Evolutionary conservation across 495 filamentous ascomycete species (phyloP).

Genomic region (Penicillium nucicola): DNA sequence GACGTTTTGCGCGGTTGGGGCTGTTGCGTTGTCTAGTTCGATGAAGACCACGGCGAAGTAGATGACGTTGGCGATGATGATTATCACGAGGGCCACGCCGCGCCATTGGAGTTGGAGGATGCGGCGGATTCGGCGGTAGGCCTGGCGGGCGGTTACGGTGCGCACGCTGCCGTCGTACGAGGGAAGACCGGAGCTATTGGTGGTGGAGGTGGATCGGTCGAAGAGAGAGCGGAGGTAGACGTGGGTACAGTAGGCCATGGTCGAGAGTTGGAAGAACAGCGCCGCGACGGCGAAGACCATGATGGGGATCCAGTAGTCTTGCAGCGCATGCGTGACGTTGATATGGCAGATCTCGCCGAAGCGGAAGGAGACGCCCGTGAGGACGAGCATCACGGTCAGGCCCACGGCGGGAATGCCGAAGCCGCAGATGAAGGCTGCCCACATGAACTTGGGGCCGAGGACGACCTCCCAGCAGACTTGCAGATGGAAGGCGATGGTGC

Average conservation of each 20-base stretch:
- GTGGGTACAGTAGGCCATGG: conserved; percentile 90
- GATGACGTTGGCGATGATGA: conserved; percentile 85
- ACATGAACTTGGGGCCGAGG: conserved; percentile 87
- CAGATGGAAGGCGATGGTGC: conserved; percentile 87
- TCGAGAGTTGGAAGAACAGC: conserved; percentile 76
- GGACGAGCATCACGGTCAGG: conserved; percentile 66
- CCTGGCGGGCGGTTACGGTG: conserved; percentile 81
- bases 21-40: conserved; percentile 68
- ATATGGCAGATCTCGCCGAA: conserved; percentile 92
- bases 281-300: conserved; percentile 74
- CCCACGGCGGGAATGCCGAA: conserved; percentile 79
- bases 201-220: conserved; percentile 54
- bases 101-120: conserved; percentile 95
- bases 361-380: conserved; percentile 91
- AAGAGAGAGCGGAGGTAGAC: conserved; percentile 85
- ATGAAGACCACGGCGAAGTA: conserved; percentile 91
- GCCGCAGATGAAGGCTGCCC: conserved; percentile 72
- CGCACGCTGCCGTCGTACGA: conserved; percentile 77
- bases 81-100: conserved; percentile 77
- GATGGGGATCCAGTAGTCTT: conserved; percentile 88
- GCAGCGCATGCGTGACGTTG: conserved; percentile 74
- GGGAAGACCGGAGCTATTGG: conserved; percentile 69
- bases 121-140: conserved; percentile 78
- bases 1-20: conserved; percentile 50
- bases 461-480: conserved; percentile 97